Evolutionary conservation across 2,329 filamentous ascomycete genomes (phyloP), one percentile per base, ranked within the genome.

Genomic region (Metarhizium humberi): DNA sequence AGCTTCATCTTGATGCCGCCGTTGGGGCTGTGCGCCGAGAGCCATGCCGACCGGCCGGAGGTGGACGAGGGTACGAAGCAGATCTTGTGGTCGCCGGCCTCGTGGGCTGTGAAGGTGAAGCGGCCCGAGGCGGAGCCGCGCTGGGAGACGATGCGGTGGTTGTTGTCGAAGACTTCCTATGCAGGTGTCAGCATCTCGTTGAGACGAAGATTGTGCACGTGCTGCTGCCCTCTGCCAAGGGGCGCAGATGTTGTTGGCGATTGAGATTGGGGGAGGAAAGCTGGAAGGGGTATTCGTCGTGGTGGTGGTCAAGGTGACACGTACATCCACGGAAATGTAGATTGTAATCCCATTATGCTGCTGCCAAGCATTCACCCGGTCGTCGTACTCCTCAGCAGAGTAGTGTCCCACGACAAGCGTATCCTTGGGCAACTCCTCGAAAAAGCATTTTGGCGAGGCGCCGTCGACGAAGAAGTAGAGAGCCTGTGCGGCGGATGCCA

Each of bases 391-490:
- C 73, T 94, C 87, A 52, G 90, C 90, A 55, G 80, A 84, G 78
- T 92, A 99, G 74, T 94, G 87, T 63, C 94, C 94, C 57, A 96
- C 92, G 55, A 99, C 92, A 56, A 99, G 77, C 14, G 94, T 97
- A 72, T 96, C 92, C 78, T 97, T 96, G 62, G 94, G 92, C 57
- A 99, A 82, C 73, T 97, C 92, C 77, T 99, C 94, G 75, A 88
- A 95, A 84, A 99, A 99, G 76, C 94, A 99, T 76, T 95, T 96
- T 63, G 90, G 87, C 61, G 82, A 77, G 51, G 82, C 81, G 66
- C 88, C 89, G 70, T 97, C 91, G 71, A 97, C 86, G 78, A 88
- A 97, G 80, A 99, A 95, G 84, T 95, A 92, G 57, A 99, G 82
- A 55, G 92, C 91, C 69, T 91, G 87, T 59, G 87, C 84, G 57